A percentile compares a stretch with the other conserved stretches of the same genome.
Evolutionary conservation across 352 stramenopile species (phyloP).

Genomic region (Phytopythium chamaehyphon): DNA sequence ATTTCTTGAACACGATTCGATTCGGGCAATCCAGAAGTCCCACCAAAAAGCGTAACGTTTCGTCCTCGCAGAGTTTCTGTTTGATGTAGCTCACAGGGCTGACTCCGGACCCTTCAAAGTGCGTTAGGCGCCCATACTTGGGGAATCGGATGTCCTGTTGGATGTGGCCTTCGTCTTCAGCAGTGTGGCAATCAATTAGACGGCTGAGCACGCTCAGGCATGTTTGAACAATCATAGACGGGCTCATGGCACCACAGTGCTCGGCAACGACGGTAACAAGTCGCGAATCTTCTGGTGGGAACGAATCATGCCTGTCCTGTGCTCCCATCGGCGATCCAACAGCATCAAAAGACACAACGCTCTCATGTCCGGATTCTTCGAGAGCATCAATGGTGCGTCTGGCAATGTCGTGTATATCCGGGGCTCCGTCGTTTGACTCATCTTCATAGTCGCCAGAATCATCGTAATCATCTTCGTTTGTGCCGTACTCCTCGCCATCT

Average conservation of each 20-base stretch:
- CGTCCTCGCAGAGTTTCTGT: slow-evolving; percentile 61
- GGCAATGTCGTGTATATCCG: slow-evolving; percentile 23
- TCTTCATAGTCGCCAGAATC: slow-evolving; percentile 34
- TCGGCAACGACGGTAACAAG: slow-evolving; percentile 75
- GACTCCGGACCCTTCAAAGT: slow-evolving; percentile 78
- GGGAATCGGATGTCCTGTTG: slow-evolving; percentile 74
- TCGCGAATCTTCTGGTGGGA: slow-evolving; percentile 32
- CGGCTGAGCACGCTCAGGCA: slow-evolving; percentile 80
- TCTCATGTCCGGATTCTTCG: slow-evolving; percentile 53
- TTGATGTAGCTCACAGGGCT: slow-evolving; percentile 80
- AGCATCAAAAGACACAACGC: slow-evolving; percentile 32
- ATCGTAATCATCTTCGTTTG: slow-evolving; percentile 32
- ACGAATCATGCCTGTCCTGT: slow-evolving; percentile 22
- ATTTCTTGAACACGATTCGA: slow-evolving; percentile 84
- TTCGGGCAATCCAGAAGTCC: slow-evolving; percentile 78
- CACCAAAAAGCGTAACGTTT: slow-evolving; percentile 78
- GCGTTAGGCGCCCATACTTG: slow-evolving; percentile 73
- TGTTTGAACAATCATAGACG: slow-evolving; percentile 86
- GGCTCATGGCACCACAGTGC: slow-evolving; percentile 74
- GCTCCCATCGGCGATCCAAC: slow-evolving; percentile 27
- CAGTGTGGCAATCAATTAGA: slow-evolving; percentile 80
- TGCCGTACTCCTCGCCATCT: slow-evolving; percentile 29
- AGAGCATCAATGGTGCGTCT: slow-evolving; percentile 63
- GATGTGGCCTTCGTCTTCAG: slow-evolving; percentile 76
- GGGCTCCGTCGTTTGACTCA: slow-evolving; percentile 26